Conservation (phyloP, 1,284 basidiomycete species). For the Malassezia yamatoensis region DNA sequence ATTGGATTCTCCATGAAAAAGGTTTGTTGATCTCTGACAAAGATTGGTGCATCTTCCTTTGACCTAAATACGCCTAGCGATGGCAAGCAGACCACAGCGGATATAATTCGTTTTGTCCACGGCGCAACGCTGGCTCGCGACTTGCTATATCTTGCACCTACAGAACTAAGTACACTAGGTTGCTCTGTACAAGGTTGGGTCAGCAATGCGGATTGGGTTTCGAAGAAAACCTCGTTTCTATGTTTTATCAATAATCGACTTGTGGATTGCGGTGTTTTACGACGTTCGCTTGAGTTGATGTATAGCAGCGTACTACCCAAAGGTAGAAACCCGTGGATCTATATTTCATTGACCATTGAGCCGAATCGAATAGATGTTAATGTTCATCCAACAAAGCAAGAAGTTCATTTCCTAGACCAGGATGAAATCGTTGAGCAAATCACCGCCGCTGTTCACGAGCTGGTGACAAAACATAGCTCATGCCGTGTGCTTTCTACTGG, state of each 20-base stretch:
- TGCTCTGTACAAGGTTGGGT: constrained; percentile 58
- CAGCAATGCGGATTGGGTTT: constrained; percentile 79
- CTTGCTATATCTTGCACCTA: constrained; percentile 54
- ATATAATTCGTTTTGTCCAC: constrained; percentile 72
- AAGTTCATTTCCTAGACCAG: constrained; percentile 79
- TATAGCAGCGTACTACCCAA: constrained; percentile 83
- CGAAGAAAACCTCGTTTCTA: constrained; percentile 71
- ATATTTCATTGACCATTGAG: constrained; percentile 75
- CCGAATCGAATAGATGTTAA: constrained; percentile 89
- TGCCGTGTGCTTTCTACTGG: constrained; percentile 37
- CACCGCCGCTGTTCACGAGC: constrained; percentile 48
- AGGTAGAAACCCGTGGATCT: constrained; percentile 79
- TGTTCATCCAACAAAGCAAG: constrained; percentile 93
- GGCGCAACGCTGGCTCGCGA: constrained; percentile 72
- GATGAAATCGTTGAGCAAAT: constrained; percentile 74
- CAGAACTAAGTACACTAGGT: constrained; percentile 21
- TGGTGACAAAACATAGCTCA: constrained; percentile 29
- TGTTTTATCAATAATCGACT: constrained; percentile 97
- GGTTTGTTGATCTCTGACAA: constrained; percentile 50
- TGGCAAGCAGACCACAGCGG: constrained; percentile 54
- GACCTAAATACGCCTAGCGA: constrained; percentile 73
- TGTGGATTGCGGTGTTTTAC: constrained; percentile 79
- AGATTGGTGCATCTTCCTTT: constrained; percentile 27
- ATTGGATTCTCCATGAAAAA: constrained; percentile 81
- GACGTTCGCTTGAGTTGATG: constrained; percentile 73